Evolutionary conservation across 148 eudicot species (phyloP), one percentile per base, ranked within the genome.

Genomic region (Beta vulgaris): DNA sequence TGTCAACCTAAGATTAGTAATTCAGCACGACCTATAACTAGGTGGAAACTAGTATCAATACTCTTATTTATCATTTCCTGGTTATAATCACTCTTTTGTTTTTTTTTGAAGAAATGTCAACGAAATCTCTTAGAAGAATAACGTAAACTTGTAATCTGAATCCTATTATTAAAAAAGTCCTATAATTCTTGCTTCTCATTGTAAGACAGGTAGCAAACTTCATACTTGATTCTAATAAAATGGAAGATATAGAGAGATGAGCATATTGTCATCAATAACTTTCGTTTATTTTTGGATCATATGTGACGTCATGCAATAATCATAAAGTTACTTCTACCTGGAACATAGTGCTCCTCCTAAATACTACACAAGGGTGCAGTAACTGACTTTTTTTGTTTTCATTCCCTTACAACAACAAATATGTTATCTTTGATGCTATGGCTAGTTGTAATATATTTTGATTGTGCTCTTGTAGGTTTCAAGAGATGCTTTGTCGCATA

Each of bases 401-500:
- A 49, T 49, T 6, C 21, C 55, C 55, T 49, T 49, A 7, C 55
- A 4, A 23, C n/a, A 28, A 28, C 6, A 55, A 23, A 29, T 3
- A 10, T 63, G 4, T 36, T 26, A 31, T 67, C 11, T 7, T 31
- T 57, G 49, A 48, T 68, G 62, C 28, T 36, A 7, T 25, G 19
- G 54, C 11, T 46, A 32, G 55, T 54, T 61, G 51, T 74, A 29
- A 58, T 66, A 65, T 19, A 36, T 73, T 69, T 77, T 59, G 69
- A n/a, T 81, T 67, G 6, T 77, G 23, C 73, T 37, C 61, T 76
- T 86, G 68, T 87, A 94, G 98, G 84, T 91, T 60, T 88, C 97
- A 72, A 77, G 68, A 72, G 85, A 80, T 69, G 87, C 92, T 77
- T 80, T 94, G 74, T 79, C 81, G 70, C 84, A 85, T 68, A 73